Percentiles rank a stretch among this genome's conserved stretches.
Evolutionary conservation across 2,329 filamentous ascomycete genomes (phyloP).

Genomic region (Arachnopeziza araneosa): DNA sequence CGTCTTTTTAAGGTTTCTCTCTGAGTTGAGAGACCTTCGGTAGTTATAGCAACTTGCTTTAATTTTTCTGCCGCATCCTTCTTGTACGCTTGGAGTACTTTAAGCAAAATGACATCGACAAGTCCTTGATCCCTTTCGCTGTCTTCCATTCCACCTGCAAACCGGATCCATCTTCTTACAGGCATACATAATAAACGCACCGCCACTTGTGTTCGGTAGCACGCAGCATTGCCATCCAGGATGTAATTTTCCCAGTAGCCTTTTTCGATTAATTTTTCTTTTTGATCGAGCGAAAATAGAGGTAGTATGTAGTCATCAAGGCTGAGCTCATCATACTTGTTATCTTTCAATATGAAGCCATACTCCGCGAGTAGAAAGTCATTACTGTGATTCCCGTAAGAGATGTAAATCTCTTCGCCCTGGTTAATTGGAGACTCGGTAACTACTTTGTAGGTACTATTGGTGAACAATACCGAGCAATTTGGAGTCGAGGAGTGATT

Average conservation of each 20-base stretch:
- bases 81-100: slow-evolving; percentile 15
- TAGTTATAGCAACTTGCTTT: slow-evolving; percentile 5
- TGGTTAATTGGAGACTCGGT: slow-evolving; percentile 45
- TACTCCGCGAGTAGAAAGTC: slow-evolving; percentile 69
- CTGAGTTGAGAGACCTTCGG: slow-evolving; percentile 14
- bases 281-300: slow-evolving; percentile 28
- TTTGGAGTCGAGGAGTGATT: slow-evolving; percentile 48
- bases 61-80: slow-evolving; percentile 10
- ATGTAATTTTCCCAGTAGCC: slow-evolving; percentile 48
- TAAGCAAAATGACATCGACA: slow-evolving; percentile 36
- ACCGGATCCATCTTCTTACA: slow-evolving; percentile 38
- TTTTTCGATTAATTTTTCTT: slow-evolving; percentile 36
- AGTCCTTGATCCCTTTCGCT: slow-evolving; percentile 37
- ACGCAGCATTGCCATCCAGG: slow-evolving; percentile 44
- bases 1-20: slow-evolving; percentile 17
- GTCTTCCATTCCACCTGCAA: slow-evolving; percentile 42
- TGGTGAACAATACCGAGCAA: not conserved
- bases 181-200: slow-evolving; percentile 37
- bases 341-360: slow-evolving; percentile 31
- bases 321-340: slow-evolving; percentile 27
- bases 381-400: slow-evolving; percentile 65
- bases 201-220: slow-evolving; percentile 52
- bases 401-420: slow-evolving; percentile 63
- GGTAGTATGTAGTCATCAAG: slow-evolving; percentile 27
- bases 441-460: slow-evolving; percentile 22